Evolutionary conservation across 768 basidiomycete genomes (phyloP).

Genomic region (Gymnopilus dilepis): DNA sequence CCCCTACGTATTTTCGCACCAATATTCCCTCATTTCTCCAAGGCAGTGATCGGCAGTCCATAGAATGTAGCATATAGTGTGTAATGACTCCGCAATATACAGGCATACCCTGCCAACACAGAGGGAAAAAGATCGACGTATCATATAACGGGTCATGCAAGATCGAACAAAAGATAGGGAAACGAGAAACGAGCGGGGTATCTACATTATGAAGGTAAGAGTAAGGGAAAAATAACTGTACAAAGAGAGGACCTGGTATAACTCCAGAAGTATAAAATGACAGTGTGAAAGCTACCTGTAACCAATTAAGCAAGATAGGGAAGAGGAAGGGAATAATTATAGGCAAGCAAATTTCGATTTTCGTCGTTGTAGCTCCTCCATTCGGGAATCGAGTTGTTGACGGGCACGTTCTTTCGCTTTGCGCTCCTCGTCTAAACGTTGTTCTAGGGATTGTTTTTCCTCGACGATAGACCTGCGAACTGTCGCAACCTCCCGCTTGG

Average conservation of each 20-base stretch:
- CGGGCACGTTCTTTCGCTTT: constrained; percentile 88
- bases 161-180: constrained; percentile 29
- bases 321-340: constrained; percentile 43
- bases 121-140: constrained; percentile 13
- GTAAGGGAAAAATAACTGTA: constrained; percentile 38
- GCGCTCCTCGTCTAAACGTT: constrained; percentile 84
- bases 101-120: constrained; percentile 16
- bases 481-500: constrained; percentile 78
- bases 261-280: constrained; percentile 35
- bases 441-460: constrained; percentile 88
- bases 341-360: constrained; percentile 94
- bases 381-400: constrained; percentile 84
- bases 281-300: constrained; percentile 19
- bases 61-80: constrained; percentile 5
- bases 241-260: constrained; percentile 43
- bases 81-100: constrained; percentile 14
- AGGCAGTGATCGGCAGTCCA: neutral
- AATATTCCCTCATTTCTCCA: too few relatives aligned
- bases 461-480: constrained; percentile 83
- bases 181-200: constrained; percentile 36
- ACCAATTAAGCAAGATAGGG: constrained; percentile 23
- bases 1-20: neutral
- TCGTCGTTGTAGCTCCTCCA: constrained; percentile 83
- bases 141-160: constrained; percentile 33
- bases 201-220: constrained; percentile 45